Base-by-base conservation (phyloP, 164 flowering plant species). In the Buxus sempervirens region DNA sequence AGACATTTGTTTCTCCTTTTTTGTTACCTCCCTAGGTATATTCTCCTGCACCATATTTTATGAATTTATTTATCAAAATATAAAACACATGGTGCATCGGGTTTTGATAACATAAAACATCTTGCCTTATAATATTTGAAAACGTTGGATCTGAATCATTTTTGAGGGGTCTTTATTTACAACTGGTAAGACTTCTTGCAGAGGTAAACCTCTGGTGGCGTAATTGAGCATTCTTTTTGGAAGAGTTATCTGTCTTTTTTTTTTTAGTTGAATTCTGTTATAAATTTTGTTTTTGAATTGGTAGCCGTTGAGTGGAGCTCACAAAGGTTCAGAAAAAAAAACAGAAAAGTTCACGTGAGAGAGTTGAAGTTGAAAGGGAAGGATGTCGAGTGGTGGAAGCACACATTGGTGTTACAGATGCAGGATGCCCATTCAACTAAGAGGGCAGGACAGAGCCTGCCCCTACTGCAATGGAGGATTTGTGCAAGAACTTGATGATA, bases 341-440 rank as follows among this genome's bases (percentile, higher is more conserved):
- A 20, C 4, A 51, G 16, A 4, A 51, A 14, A n/a, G n/a, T n/a
- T n/a, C n/a, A n/a, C n/a, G n/a, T n/a, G 19, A 41, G 65, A 41
- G 27, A 22, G 22, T 42, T 4, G n/a, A 28, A 19, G 65, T 59
- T 72, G 26, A 63, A n/a, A 70, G 12, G 49, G 58, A 62, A 78
- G 66, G 72, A 91, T 89, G 96, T 81, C 92, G 67, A 78, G 83
- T 54, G 63, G 84, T 56, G 78, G 90, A 64, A 82, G 76, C 68
- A 86, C 96, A 24, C 93, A 93, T 70, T 90, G 93, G 95, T 93
- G 96, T 79, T 79, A 89, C 81, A 75, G 75, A 62, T 90, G 96
- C 80, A 74, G 75, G 60, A 79, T 82, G 45, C 83, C 90, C 23
- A 87, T 93, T 59, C 81, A 82, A 10, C 80, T 90, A 62, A 78